Conservation (phyloP, 352 stramenopile species). For the Globisporangium polare region DNA sequence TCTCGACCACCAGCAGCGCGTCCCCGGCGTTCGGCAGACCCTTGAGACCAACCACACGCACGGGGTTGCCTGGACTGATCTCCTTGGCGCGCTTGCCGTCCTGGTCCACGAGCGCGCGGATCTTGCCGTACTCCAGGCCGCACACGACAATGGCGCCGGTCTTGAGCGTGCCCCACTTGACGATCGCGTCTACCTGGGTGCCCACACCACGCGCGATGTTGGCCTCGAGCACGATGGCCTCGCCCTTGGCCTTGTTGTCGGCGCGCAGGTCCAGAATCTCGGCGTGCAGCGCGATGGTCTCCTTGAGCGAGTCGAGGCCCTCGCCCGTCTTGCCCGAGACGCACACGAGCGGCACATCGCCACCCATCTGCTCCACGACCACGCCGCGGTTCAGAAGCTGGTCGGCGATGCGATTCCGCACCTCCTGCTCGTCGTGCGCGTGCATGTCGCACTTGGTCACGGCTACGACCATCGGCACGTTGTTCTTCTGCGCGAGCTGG, state of each 20-base stretch:
- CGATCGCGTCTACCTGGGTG: conserved; percentile 93
- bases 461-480: conserved; percentile 95
- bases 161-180: conserved; percentile 96
- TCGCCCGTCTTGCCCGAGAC: conserved; percentile 95
- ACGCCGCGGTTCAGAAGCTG: conserved; percentile 94
- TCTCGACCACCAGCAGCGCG: conserved; percentile 65
- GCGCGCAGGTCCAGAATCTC: conserved; percentile 96
- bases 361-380: conserved; percentile 93
- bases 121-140: conserved; percentile 93
- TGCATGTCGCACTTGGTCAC: conserved; percentile 97
- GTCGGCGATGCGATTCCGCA: conserved; percentile 59
- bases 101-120: conserved; percentile 74
- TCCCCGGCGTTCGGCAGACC: conserved; percentile 77
- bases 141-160: conserved; percentile 95
- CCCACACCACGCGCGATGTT: conserved; percentile 93
- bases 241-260: conserved; percentile 81
- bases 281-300: conserved; percentile 95
- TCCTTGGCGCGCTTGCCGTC: conserved; percentile 85
- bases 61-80: conserved; percentile 87
- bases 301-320: conserved; percentile 94
- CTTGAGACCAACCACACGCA: conserved; percentile 87
- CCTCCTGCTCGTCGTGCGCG: conserved; percentile 61
- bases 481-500: conserved; percentile 91
- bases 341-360: conserved; percentile 90
- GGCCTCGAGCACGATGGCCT: conserved; percentile 96